These are phyloP conservation scores for Diaporthe australafricana DNA, from an alignment of 2,329 filamentous ascomycete genomes.

Conservation along the genomic window DNA sequence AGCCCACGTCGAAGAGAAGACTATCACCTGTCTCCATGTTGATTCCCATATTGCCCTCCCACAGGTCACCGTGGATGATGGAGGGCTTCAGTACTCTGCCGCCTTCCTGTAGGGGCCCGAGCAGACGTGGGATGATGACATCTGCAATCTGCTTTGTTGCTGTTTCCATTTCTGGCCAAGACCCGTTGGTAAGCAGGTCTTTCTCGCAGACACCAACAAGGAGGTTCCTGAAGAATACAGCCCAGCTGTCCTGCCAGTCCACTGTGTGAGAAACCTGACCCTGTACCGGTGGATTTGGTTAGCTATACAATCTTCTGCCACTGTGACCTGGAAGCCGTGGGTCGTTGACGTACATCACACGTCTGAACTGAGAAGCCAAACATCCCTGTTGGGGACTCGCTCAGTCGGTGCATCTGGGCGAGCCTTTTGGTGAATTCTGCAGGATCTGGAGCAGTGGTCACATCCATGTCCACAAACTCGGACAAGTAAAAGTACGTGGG, in stretches of 20 bases:
- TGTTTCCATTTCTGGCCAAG: constrained; percentile 45
- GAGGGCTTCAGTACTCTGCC: constrained; percentile 42
- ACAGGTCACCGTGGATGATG: constrained; percentile 55
- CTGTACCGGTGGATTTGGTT: no score
- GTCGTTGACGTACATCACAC: constrained; percentile 42
- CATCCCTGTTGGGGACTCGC: constrained; percentile 44
- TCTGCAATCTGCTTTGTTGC: constrained; percentile 38
- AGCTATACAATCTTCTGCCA: no score
- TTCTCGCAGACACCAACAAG: constrained; percentile 44
- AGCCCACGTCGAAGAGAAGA: constrained; percentile 46
- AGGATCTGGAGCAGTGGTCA: constrained; percentile 31
- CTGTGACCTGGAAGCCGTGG: no score
- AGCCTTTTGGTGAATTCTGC: constrained; percentile 33
- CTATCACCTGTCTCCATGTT: constrained; percentile 47
- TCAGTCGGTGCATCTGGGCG: constrained; percentile 37
- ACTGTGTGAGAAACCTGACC: constrained; percentile 42
- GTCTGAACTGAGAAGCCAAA: constrained; percentile 52
- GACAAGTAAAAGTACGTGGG: constrained; percentile 44
- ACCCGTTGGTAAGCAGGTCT: constrained; percentile 47
- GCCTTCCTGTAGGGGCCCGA: constrained; percentile 43
- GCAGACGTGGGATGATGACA: constrained; percentile 46
- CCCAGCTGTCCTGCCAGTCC: constrained; percentile 53
- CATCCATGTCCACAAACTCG: constrained; percentile 47
- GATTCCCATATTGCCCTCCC: constrained; percentile 53
- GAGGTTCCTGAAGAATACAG: constrained; percentile 50